phyloP scores from a whole-genome alignment of 345 rosid genomes.

The Syzygium oleosum region DNA sequence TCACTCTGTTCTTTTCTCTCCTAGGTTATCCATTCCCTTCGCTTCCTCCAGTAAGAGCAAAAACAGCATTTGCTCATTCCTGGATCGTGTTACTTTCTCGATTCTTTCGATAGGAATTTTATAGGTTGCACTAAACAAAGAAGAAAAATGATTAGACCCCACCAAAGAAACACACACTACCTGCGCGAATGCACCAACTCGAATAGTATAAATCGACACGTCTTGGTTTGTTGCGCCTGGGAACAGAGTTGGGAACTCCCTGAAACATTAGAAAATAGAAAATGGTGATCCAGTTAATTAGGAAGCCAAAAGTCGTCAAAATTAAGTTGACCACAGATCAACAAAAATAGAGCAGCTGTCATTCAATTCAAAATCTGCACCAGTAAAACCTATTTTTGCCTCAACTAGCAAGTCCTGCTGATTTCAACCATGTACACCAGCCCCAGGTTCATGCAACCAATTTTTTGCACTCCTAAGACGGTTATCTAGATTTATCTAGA shows the following conservation, averaged over 20 bases:
- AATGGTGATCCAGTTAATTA: neutral
- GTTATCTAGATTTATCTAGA: neutral
- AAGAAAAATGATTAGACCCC: neutral
- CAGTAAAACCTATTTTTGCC: neutral
- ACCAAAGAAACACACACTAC: conserved; percentile 17
- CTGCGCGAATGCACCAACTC: conserved; percentile 94
- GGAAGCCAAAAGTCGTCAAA: neutral
- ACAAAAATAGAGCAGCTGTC: neutral
- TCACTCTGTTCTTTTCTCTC: neutral
- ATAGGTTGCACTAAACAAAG: neutral
- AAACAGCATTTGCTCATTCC: neutral
- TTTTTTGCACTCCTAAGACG: neutral
- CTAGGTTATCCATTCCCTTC: neutral
- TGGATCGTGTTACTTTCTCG: neutral
- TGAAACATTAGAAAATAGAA: conserved; percentile 19
- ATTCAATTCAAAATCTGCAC: neutral
- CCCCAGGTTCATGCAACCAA: neutral
- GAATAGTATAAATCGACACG: conserved; percentile 94
- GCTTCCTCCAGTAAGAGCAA: neutral
- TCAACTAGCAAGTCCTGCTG: neutral
- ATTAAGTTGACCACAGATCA: neutral
- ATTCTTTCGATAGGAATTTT: neutral
- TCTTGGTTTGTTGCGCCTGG: conserved; percentile 65
- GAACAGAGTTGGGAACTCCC: conserved; percentile 75
- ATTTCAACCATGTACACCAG: neutral